phyloP scores from a whole-genome alignment of 176 grass and related monocot genomes.

The Cymbopogon citratus region DNA sequence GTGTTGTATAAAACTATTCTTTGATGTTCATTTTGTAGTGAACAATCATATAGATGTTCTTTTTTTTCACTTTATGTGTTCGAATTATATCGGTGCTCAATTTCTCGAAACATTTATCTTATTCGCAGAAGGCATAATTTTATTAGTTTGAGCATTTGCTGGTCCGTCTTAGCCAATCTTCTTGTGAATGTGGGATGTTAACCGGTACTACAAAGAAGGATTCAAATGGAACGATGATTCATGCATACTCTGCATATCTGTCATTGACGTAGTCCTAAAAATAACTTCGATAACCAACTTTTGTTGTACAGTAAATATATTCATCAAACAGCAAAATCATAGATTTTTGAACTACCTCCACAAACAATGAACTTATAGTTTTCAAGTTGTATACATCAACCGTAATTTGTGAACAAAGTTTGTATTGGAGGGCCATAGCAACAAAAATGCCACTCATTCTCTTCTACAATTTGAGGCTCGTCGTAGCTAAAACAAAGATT shows the following conservation, averaged over 20 bases:
- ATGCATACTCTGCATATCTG: background rate
- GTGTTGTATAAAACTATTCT: constrained; percentile 32
- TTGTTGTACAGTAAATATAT: background rate
- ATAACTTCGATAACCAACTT: background rate
- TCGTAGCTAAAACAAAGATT: too few relatives aligned
- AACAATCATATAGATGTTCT: background rate
- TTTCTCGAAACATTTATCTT: background rate
- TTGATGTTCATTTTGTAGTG: background rate
- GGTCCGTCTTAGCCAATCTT: too few relatives aligned
- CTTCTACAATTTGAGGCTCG: too few relatives aligned
- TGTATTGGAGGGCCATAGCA: too few relatives aligned
- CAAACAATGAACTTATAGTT: too few relatives aligned
- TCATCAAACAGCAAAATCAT: too few relatives aligned
- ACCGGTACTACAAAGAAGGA: background rate
- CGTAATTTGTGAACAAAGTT: too few relatives aligned
- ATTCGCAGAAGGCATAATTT: background rate
- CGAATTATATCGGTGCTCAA: too few relatives aligned
- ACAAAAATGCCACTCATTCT: too few relatives aligned
- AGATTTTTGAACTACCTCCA: too few relatives aligned
- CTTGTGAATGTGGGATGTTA: background rate
- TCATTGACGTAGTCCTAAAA: background rate
- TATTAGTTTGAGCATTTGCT: too few relatives aligned
- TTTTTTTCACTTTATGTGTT: background rate
- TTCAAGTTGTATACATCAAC: too few relatives aligned
- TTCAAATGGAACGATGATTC: background rate